Percentiles rank a stretch among this genome's conserved stretches.
Evolutionary conservation across 1,139 yeast genomes (phyloP).

Genomic region (Lodderomyces orthopsilosis): DNA sequence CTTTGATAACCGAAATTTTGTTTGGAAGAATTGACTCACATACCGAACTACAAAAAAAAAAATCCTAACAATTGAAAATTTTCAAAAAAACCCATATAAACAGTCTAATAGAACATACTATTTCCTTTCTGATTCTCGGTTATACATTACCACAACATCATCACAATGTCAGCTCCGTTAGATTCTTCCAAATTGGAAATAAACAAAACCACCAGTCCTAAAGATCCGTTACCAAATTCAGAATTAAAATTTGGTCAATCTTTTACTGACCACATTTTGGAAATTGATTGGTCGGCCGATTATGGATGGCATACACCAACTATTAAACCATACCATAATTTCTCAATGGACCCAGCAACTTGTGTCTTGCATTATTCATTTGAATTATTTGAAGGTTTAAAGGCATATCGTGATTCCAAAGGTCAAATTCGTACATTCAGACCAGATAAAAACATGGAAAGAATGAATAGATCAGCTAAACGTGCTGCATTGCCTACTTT

Average conservation of each 20-base stretch:
- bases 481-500: conserved; percentile 86
- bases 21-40: background rate
- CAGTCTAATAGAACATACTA: too few species aligned
- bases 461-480: conserved; percentile 85
- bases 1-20: conserved; percentile 6
- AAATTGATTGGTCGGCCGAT: conserved; percentile 75
- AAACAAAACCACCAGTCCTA: conserved; percentile 57
- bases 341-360: conserved; percentile 79
- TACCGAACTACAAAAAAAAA: background rate
- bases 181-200: conserved; percentile 70
- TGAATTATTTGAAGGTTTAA: conserved; percentile 93
- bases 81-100: background rate
- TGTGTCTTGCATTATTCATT: conserved; percentile 93
- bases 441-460: conserved; percentile 84
- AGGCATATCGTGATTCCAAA: conserved; percentile 77
- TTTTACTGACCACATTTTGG: conserved; percentile 88
- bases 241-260: conserved; percentile 80
- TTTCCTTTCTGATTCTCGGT: too few species aligned
- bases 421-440: conserved; percentile 81
- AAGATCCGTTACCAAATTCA: conserved; percentile 66
- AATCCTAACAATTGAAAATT: background rate
- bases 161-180: conserved; percentile 26
- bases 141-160: too few species aligned
- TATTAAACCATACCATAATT: conserved; percentile 79
- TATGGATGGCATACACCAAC: conserved; percentile 85